Evolutionary conservation across 2,329 filamentous ascomycete genomes (phyloP).

Genomic region (Scleromitrula shiraiana): DNA sequence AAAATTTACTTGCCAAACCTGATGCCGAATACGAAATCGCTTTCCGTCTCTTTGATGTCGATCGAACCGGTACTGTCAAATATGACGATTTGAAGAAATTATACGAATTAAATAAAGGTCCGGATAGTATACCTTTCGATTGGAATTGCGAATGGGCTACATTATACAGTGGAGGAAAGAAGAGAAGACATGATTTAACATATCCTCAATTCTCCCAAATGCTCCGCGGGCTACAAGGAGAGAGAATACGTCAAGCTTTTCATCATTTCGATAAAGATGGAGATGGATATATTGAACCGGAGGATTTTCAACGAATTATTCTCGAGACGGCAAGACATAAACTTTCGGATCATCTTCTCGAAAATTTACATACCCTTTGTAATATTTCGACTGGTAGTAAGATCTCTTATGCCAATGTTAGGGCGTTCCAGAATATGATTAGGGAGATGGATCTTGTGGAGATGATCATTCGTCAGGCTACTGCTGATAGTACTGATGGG

Average conservation of each 20-base stretch:
- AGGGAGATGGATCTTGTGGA: slow-evolving; percentile 97
- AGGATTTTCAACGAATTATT: slow-evolving; percentile 96
- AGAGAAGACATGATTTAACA: slow-evolving; percentile 82
- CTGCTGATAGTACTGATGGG: slow-evolving; percentile 73
- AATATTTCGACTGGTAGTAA: slow-evolving; percentile 88
- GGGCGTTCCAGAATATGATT: slow-evolving; percentile 97
- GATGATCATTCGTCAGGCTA: slow-evolving; percentile 81
- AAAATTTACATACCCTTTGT: slow-evolving; percentile 86
- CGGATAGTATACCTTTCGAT: slow-evolving; percentile 81
- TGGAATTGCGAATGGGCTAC: slow-evolving; percentile 97
- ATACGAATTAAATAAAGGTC: slow-evolving; percentile 84
- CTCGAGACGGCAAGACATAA: slow-evolving; percentile 89
- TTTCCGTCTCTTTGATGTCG: slow-evolving; percentile 89
- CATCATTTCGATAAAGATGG: slow-evolving; percentile 82
- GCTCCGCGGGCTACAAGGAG: slow-evolving; percentile 90
- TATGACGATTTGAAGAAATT: slow-evolving; percentile 80
- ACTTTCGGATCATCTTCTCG: slow-evolving; percentile 89
- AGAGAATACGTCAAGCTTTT: slow-evolving; percentile 93
- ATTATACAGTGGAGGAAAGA: slow-evolving; percentile 84
- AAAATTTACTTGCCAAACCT: slow-evolving; percentile 86
- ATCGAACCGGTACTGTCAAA: slow-evolving; percentile 76
- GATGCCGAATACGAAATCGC: slow-evolving; percentile 99
- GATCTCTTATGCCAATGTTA: slow-evolving; percentile 95
- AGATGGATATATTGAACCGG: slow-evolving; percentile 90
- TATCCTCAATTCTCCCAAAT: slow-evolving; percentile 98